A percentile compares a stretch with the other conserved stretches of the same genome.
Conservation (phyloP, 495 filamentous ascomycete species). For the Xylaria scruposa region DNA sequence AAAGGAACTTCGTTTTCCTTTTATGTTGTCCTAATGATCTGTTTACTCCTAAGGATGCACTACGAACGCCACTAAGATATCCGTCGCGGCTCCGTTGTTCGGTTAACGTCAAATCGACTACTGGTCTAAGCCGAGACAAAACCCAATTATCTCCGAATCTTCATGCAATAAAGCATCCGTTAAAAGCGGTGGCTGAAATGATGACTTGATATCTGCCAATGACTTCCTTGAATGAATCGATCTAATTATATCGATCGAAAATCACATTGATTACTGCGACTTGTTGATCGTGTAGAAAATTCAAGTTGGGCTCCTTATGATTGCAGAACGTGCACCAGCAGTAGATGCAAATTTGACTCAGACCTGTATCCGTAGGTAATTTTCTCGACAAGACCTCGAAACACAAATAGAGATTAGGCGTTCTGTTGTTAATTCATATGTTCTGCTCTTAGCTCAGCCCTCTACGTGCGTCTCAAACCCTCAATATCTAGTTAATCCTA, state of each 20-base stretch:
- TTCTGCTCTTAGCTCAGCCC: too few relatives aligned
- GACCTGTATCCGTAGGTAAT: too few relatives aligned
- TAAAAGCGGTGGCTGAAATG: too few relatives aligned
- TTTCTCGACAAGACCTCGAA: too few relatives aligned
- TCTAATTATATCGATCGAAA: background rate
- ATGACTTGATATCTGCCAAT: too few relatives aligned
- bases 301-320: too few relatives aligned
- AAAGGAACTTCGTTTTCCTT: background rate
- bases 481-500: background rate
- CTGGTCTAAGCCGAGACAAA: background rate
- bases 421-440: too few relatives aligned
- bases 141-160: background rate
- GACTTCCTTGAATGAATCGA: background rate
- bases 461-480: background rate
- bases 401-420: too few relatives aligned
- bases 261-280: background rate
- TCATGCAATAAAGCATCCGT: background rate
- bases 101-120: background rate
- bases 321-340: too few relatives aligned
- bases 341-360: too few relatives aligned
- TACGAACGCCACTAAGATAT: background rate
- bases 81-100: background rate
- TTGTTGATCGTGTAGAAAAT: background rate
- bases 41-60: background rate
- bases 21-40: background rate